Evolutionary conservation across 2,329 filamentous ascomycete genomes (phyloP), one percentile per base, ranked within the genome.

Genomic region (Colletotrichum chlorophyti): DNA sequence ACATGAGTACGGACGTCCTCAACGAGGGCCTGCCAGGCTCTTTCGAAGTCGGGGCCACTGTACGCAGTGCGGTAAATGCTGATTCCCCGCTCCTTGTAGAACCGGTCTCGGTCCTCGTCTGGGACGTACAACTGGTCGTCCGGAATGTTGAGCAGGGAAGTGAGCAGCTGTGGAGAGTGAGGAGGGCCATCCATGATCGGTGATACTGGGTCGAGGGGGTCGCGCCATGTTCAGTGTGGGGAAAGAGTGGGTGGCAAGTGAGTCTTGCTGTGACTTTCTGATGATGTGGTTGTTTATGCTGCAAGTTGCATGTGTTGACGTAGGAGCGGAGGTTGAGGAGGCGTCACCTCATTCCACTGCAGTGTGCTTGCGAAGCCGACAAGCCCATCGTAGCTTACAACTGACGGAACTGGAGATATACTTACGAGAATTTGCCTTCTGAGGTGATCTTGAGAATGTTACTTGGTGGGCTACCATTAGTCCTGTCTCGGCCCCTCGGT

Each of bases 1-100:
- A 32, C 37, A 37, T 40, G 17, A 9, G 10, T 24, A 24, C 10
- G n/a, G 19, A 24, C 27, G 5, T 32, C 26, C 21, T 42, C 9
- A 7, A 34, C 26, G 17, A 51, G 48, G 12, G 35, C 9, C 24
- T 42, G 15, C 48, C 19, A 51, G 0, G 35, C 35, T 10, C n/a
- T 40, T 24, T 51, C 35, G 5, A 11, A 34, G 35, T 51, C 14
- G 27, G 35, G 37, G 24, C 27, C 6, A 5, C 45, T 15, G 24
- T 41, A 32, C 4, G 47, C 37, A 10, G 35, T 50, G 47, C 47
- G 47, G 35, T 50, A 41, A 23, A 50, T 41, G 11, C 23, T 41
- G 26, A 50, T 17, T 23, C 35, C 35, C 47, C 35, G 41, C 26
- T 40, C 14, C 19, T 41, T 24, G 26, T 50, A 41, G 32, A 17